Base-by-base conservation (phyloP, 1,284 basidiomycete genomes). In the Ganoderma multipileum region DNA sequence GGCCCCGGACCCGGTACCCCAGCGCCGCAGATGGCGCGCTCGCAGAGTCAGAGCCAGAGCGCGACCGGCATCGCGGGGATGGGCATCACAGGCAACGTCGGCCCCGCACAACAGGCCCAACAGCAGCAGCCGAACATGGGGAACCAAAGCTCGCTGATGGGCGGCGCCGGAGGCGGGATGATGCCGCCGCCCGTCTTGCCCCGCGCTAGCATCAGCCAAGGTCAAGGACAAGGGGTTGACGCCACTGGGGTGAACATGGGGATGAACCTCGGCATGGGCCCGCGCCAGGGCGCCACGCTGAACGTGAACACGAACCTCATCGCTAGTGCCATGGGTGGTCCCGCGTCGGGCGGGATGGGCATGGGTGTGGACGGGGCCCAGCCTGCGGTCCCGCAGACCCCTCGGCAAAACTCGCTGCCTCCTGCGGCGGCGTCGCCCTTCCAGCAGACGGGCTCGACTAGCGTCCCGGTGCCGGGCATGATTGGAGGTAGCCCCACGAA, bases 371-470 rank as follows among this genome's bases (percentile, higher is more conserved):
- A 68, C 33, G 55, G 55, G 33, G 3, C 47, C 23, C 47, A 50
- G 47, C 23, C 55, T 11, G 66, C 69, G 3, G 58, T 63, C 16
- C 71, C 71, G 41, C 74, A 73, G 61, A 73, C 71, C 20, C 74
- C 63, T 41, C 73, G 76, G 7, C 75, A 76, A 67, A 36, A 64
- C n/a, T 77, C 77, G 59, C 72, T 74, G 33, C 76, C 76, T 26
- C 77, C 77, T 2, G 57, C 65, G 11, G 57, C 68, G 3, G 59
- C 65, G 2, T 72, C 75, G 26, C 73, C 75, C 8, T 75, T 76
- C 67, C 70, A 69, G 52, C 55, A 38, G 20, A 30, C 59, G 39
- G 54, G 61, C 4, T 68, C 70, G 12, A 61, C 69, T n/a, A 70
- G 52, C 18, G 67, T 60, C 18, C 57, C 65, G 39, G 61, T 68